phyloP scores from a whole-genome alignment of 164 flowering plant genomes.

The Chimonanthus salicifolius region DNA sequence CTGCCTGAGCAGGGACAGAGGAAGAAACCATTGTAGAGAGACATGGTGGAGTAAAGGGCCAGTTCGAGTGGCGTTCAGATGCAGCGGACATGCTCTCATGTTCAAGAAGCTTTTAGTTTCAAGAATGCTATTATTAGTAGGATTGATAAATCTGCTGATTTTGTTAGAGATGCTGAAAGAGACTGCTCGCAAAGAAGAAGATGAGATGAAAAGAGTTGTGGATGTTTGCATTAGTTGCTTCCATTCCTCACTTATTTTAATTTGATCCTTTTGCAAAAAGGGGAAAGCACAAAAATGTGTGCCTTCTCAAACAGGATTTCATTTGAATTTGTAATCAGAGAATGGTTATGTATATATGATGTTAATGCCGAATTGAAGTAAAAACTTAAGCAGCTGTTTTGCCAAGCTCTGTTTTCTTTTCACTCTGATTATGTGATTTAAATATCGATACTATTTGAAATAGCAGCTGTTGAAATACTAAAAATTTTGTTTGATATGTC shows the following conservation, averaged over 20 bases:
- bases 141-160: conserved; percentile 25
- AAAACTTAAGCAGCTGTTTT: too few species aligned
- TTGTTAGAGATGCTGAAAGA: conserved; percentile 16
- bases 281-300: neutral
- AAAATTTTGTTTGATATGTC: too few species aligned
- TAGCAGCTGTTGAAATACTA: too few species aligned
- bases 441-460: too few species aligned
- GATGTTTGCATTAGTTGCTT: neutral
- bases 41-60: conserved; percentile 57
- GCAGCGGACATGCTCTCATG: conserved; percentile 46
- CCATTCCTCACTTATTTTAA: too few species aligned
- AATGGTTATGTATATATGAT: neutral
- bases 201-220: neutral
- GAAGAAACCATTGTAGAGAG: conserved; percentile 53
- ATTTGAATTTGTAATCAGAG: neutral
- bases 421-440: too few species aligned
- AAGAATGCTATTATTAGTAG: conserved; percentile 29
- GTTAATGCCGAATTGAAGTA: neutral
- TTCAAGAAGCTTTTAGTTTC: conserved; percentile 37
- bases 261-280: neutral
- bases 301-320: neutral
- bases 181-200: conserved; percentile 1
- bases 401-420: too few species aligned
- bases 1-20: conserved; percentile 59
- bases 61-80: conserved; percentile 65